Percentiles rank a stretch among this genome's conserved stretches.
These are phyloP conservation scores for Podospora bellae-mahoneyi DNA, from an alignment of 495 filamentous ascomycete genomes.

Conservation along the genomic window DNA sequence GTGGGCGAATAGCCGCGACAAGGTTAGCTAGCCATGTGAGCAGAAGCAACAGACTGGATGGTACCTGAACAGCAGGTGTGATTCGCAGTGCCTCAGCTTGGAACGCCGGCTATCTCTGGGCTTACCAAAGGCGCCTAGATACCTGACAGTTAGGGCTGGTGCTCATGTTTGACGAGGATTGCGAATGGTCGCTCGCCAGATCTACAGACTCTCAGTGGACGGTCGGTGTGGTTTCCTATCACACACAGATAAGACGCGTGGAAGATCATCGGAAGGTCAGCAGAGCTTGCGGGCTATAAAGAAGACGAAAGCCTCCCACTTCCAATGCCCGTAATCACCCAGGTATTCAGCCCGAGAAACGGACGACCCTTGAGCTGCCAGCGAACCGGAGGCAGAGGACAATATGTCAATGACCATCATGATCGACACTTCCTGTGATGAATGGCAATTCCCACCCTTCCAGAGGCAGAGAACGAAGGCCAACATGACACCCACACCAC, in stretches of 20 bases:
- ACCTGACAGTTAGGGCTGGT: not conserved
- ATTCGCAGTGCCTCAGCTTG: not conserved
- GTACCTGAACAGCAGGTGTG: not conserved
- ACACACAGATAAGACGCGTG: not conserved
- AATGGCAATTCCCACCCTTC: not conserved
- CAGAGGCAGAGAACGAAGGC: not conserved
- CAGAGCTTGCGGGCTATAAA: not conserved
- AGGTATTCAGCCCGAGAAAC: not conserved
- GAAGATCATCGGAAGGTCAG: not conserved
- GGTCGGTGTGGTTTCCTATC: not conserved
- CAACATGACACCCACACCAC: not conserved
- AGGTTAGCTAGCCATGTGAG: not conserved
- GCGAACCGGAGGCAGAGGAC: not conserved
- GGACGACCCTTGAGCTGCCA: not conserved
- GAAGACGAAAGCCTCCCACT: not conserved
- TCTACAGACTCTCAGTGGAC: conserved; percentile 22
- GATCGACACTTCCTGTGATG: not conserved
- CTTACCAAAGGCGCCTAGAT: not conserved
- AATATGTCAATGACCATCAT: not conserved
- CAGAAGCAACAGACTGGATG: not conserved
- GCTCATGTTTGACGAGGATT: conserved; percentile 23
- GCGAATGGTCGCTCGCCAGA: conserved; percentile 21
- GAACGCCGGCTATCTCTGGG: not conserved
- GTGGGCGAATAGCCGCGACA: not conserved
- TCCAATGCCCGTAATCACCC: not conserved